phyloP scores from a whole-genome alignment of 1,284 basidiomycete species.

The Tremellales sp. region DNA sequence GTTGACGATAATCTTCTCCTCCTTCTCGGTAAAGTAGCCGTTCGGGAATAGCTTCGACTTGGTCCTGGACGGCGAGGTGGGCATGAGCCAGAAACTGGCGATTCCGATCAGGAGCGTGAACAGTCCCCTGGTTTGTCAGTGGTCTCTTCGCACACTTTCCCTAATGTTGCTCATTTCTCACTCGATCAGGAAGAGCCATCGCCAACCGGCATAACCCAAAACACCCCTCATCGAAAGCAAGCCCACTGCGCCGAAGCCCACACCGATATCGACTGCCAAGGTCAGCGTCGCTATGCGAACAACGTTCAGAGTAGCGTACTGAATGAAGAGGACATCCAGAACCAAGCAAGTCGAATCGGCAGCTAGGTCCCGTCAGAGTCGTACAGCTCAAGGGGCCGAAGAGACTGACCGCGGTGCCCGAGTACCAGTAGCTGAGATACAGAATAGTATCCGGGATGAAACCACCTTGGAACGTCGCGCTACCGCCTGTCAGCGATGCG shows the following conservation, averaged over 20 bases:
- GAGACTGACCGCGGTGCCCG: no score
- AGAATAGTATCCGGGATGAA: constrained; percentile 57
- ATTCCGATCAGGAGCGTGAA: constrained; percentile 34
- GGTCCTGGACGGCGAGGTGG: constrained; percentile 63
- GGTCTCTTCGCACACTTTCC: no score
- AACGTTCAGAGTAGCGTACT: no score
- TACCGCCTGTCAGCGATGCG: no score
- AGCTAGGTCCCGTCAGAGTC: no score
- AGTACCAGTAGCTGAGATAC: constrained; percentile 68
- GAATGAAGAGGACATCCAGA: no score
- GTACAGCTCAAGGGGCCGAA: no score
- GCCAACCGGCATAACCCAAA: constrained; percentile 54
- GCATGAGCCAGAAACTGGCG: constrained; percentile 64
- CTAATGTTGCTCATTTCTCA: constrained; percentile 16
- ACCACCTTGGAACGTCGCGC: constrained; percentile 55
- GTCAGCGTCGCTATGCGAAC: no score
- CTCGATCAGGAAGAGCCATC: constrained; percentile 37
- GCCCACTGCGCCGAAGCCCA: constrained; percentile 60
- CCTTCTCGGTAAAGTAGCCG: constrained; percentile 58
- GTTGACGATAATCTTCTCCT: constrained; percentile 50
- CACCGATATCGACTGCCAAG: background rate
- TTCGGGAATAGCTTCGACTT: constrained; percentile 58
- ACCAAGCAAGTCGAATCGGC: background rate
- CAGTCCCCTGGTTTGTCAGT: no score
- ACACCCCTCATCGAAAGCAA: constrained; percentile 61